Evolutionary conservation across 257 asterid genomes (phyloP).

Genomic region (Scutellaria baicalensis): DNA sequence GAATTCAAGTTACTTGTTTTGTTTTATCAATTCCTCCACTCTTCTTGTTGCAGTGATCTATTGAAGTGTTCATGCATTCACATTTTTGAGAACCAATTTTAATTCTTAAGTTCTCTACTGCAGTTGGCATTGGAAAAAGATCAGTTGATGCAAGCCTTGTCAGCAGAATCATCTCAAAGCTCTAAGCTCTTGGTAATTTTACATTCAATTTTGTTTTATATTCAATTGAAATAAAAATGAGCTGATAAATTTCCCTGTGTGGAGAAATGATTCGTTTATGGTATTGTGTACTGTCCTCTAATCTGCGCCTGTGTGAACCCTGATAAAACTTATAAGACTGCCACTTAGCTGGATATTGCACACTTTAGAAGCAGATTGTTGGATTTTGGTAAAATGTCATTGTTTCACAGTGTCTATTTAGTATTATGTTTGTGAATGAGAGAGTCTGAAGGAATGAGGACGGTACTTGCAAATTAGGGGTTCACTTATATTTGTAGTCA

Average conservation of each 20-base stretch:
- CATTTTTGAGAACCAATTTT: constrained; percentile 9
- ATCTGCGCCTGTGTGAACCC: not conserved
- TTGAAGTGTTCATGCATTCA: constrained; percentile 7
- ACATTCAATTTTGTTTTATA: not conserved
- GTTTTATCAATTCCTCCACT: constrained; percentile 1
- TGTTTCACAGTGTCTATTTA: not conserved
- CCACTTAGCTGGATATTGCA: not conserved
- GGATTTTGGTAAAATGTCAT: not conserved
- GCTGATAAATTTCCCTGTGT: not conserved
- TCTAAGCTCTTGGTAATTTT: constrained; percentile 67
- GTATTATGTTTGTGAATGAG: not conserved
- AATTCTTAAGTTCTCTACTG: constrained; percentile 18
- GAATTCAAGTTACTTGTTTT: constrained; percentile 10
- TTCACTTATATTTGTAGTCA: not conserved
- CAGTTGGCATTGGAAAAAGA: constrained; percentile 91
- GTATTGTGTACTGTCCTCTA: not conserved
- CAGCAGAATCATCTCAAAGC: constrained; percentile 70
- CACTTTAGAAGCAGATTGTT: not conserved
- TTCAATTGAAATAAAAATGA: not conserved
- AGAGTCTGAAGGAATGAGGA: not conserved
- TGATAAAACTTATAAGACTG: not conserved
- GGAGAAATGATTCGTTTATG: not conserved
- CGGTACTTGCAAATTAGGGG: not conserved
- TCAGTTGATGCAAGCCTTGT: constrained; percentile 66
- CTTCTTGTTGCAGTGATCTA: not conserved